Percentiles rank a stretch among this genome's conserved stretches.
phyloP scores from a whole-genome alignment of 768 basidiomycete species.

The Suillus fuscotomentosus region DNA sequence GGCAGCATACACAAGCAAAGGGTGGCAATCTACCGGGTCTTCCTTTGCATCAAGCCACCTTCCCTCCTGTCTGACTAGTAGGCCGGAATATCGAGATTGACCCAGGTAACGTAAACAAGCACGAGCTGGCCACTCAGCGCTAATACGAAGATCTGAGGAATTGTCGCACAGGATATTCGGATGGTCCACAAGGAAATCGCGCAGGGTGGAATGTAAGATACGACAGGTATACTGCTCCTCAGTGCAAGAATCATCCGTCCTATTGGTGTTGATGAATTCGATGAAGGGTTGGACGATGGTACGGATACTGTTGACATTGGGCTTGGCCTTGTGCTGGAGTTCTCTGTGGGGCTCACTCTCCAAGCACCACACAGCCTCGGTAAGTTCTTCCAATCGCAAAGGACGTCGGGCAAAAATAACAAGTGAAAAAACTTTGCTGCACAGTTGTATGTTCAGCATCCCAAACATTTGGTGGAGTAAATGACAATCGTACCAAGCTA shows the following conservation, averaged over 20 bases:
- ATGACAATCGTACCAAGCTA: not conserved
- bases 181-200: not conserved
- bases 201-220: constrained; percentile 1
- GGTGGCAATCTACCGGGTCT: constrained; percentile 21
- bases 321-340: not conserved
- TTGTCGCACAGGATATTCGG: not conserved
- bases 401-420: constrained; percentile 1
- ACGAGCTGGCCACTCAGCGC: not conserved
- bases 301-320: not conserved
- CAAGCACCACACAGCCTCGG: constrained; percentile 1
- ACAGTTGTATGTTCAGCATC: not conserved
- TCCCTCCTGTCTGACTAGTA: constrained; percentile 14
- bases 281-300: not conserved
- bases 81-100: constrained; percentile 17
- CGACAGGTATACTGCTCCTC: not conserved
- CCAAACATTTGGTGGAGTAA: not conserved
- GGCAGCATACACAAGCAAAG: constrained; percentile 26
- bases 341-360: not conserved
- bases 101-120: constrained; percentile 28
- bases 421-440: constrained; percentile 1
- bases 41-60: constrained; percentile 24
- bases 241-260: not conserved
- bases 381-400: not conserved
- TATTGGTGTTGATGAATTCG: not conserved
- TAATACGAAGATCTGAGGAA: not conserved